These are phyloP conservation scores for Neocucurbitaria cava DNA, from an alignment of 2,329 filamentous ascomycete genomes.

Conservation along the genomic window DNA sequence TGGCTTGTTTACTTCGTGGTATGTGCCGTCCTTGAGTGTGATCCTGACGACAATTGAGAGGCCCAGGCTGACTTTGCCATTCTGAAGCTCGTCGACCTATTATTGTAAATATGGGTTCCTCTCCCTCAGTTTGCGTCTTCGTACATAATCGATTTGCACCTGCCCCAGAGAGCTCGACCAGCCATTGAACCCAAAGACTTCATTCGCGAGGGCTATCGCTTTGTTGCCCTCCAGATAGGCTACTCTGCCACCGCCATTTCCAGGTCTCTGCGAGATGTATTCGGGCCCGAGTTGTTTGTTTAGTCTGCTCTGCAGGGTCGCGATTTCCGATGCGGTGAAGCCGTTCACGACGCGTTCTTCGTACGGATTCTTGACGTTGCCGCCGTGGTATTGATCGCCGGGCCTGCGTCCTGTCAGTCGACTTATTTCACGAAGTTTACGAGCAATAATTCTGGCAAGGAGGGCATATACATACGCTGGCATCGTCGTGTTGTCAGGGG, in stretches of 20 bases:
- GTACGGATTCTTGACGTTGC: slow-evolving; percentile 74
- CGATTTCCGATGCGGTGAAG: slow-evolving; percentile 90
- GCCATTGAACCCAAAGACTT: slow-evolving; percentile 96
- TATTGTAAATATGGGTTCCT: slow-evolving; percentile 16
- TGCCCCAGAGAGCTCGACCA: slow-evolving; percentile 97
- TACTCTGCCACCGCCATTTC: slow-evolving; percentile 83
- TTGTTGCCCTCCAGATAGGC: slow-evolving; percentile 97
- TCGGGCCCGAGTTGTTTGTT: slow-evolving; percentile 95
- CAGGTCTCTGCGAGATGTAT: slow-evolving; percentile 87
- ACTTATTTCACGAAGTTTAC: neutral
- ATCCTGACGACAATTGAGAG: slow-evolving; percentile 90
- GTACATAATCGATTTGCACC: slow-evolving; percentile 88
- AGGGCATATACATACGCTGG: slow-evolving; percentile 40
- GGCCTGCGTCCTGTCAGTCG: slow-evolving; percentile 38
- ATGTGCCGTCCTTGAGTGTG: slow-evolving; percentile 91
- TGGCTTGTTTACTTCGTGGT: slow-evolving; percentile 71
- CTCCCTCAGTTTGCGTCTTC: slow-evolving; percentile 22
- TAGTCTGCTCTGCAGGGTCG: slow-evolving; percentile 82
- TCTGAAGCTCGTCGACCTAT: slow-evolving; percentile 80
- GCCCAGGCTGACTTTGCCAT: slow-evolving; percentile 80
- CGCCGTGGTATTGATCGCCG: slow-evolving; percentile 47
- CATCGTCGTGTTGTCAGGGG: slow-evolving; percentile 34
- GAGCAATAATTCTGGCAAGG: too few species aligned
- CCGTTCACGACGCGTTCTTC: slow-evolving; percentile 77
- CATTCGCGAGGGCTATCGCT: slow-evolving; percentile 91